Evolutionary conservation across 805 yeast species (phyloP).

Genomic region (Candida incommunis): DNA sequence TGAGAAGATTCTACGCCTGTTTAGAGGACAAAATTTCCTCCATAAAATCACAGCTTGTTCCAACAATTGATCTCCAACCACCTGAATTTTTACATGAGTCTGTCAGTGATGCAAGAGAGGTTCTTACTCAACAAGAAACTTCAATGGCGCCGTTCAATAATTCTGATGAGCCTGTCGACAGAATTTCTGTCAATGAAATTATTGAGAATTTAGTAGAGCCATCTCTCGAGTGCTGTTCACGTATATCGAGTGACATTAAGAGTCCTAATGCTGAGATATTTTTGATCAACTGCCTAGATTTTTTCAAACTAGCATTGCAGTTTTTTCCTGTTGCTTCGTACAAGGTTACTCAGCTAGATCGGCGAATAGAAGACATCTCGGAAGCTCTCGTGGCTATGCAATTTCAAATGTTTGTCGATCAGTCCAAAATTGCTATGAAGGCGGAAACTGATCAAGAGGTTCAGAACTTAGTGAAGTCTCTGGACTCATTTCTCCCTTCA

Average conservation of each 20-base stretch:
- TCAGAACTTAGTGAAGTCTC: constrained; percentile 8
- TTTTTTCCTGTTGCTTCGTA: constrained; percentile 13
- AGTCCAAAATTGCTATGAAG: constrained; percentile 9
- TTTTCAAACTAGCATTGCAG: constrained; percentile 12
- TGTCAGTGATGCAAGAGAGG: constrained; percentile 40
- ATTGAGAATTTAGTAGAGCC: constrained; percentile 21
- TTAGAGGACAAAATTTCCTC: constrained; percentile 24
- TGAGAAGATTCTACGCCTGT: constrained; percentile 25
- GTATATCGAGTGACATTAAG: constrained; percentile 14
- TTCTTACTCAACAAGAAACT: constrained; percentile 32
- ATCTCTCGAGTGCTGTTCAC: constrained; percentile 17
- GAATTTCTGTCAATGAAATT: constrained; percentile 12
- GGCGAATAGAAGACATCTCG: constrained; percentile 14
- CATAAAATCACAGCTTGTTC: constrained; percentile 24
- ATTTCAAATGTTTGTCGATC: constrained; percentile 7
- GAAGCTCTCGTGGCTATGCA: constrained; percentile 14
- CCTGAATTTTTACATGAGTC: constrained; percentile 76
- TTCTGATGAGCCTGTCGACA: no score
- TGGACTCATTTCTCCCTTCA: constrained; percentile 22
- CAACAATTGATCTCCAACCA: constrained; percentile 44
- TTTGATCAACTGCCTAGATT: constrained; percentile 21
- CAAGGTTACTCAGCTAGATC: constrained; percentile 15
- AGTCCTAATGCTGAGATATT: constrained; percentile 15
- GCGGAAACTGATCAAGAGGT: constrained; percentile 6
- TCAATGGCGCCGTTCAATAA: constrained; percentile 11